Percentiles rank a stretch among this genome's conserved stretches.
Conservation (phyloP, 2,329 filamentous ascomycete species). For the Hypoxylon sp. region DNA sequence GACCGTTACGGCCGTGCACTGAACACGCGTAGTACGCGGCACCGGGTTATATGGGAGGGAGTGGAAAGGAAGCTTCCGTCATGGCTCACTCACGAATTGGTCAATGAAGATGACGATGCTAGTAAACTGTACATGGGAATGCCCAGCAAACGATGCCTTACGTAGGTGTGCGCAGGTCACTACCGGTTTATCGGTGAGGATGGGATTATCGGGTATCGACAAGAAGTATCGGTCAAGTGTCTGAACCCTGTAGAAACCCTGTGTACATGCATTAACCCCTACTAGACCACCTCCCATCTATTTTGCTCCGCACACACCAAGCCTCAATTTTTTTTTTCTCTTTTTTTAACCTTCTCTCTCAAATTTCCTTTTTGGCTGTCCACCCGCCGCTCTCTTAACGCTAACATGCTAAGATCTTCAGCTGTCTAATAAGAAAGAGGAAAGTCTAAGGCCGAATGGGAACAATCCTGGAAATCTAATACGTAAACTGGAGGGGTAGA, state of each 20-base stretch:
- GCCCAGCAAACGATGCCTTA: no score
- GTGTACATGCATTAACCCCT: constrained; percentile 29
- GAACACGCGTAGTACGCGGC: constrained; percentile 25
- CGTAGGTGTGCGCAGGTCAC: no score
- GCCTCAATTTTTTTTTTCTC: constrained; percentile 31
- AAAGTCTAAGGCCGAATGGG: not conserved
- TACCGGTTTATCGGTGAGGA: not conserved
- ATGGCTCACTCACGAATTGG: constrained; percentile 16
- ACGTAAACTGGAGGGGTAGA: not conserved
- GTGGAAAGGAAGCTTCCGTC: constrained; percentile 8
- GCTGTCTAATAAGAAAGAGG: constrained; percentile 6
- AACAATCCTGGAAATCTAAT: constrained; percentile 1
- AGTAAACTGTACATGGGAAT: no score
- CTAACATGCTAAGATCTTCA: constrained; percentile 14
- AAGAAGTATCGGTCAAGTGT: constrained; percentile 27
- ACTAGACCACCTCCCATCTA: constrained; percentile 17
- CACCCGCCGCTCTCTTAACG: constrained; percentile 1
- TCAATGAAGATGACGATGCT: constrained; percentile 2
- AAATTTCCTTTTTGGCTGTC: constrained; percentile 22
- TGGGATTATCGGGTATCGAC: constrained; percentile 24
- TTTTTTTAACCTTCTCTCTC: constrained; percentile 22
- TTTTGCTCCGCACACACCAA: constrained; percentile 38
- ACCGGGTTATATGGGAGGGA: constrained; percentile 3
- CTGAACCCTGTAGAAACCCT: constrained; percentile 27
- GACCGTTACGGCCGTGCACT: constrained; percentile 17